Base-by-base conservation (phyloP, 1,284 basidiomycete genomes). In the Melampsora abietis-canadensis region DNA sequence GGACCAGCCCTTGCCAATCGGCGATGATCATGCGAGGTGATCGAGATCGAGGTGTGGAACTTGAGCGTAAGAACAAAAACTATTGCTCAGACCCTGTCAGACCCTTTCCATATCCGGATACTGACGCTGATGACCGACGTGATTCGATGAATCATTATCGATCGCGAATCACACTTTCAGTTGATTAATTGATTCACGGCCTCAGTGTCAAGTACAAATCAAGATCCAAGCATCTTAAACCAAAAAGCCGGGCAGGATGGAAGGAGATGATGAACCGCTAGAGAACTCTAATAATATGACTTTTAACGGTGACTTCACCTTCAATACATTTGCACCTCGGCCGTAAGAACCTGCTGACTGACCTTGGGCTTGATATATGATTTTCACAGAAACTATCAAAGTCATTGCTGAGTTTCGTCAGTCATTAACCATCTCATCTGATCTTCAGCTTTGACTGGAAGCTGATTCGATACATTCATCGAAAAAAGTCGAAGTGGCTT, bases 401-500 rank as follows among this genome's bases (percentile, higher is more conserved):
- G 37, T 70, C n/a, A 70, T 70, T 24, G 59, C 40, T 31, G 68
- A 70, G 47, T 70, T 70, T 70, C 59, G 68, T 70, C 27, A 70
- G 68, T 48, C 15, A 27, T 2, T 19, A 31, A 47, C 2, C 51
- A 4, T 8, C n/a, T 8, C 31, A 17, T 30, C 51, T 19, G 34
- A 34, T 62, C 5, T 40, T 10, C 12, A 37, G 24, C 19, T 34
- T 34, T 57, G 30, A 68, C 48, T 21, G 34, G 24, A 37, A 15
- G 27, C 66, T 21, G 47, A 31, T 61, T 31, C n/a, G 17, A 14
- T 54, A 0, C 21, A 17, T 40, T 15, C 1, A 0, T 21, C 48
- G 59, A 34, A 4, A 10, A 37, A 69, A 94, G 92, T 98, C 78
- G 94, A 98, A 82, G 90, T 94, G 30, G 90, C 92, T 1, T 88